Percentiles rank a stretch among this genome's conserved stretches.
Evolutionary conservation across 2,329 filamentous ascomycete species (phyloP).

Genomic region (Ophiostoma tasmaniense): DNA sequence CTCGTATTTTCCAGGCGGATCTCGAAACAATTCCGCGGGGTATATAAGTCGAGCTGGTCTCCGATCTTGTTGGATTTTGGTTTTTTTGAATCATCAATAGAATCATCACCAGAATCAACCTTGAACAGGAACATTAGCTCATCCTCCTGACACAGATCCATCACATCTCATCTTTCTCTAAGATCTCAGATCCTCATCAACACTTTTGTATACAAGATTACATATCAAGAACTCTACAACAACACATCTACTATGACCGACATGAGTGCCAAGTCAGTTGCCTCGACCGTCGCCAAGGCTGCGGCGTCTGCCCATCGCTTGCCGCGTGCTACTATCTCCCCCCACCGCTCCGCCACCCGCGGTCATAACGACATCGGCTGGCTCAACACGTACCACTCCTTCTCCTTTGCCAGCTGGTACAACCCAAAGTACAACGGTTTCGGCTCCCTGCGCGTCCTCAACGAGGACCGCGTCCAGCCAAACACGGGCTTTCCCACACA

Average conservation of each 20-base stretch:
- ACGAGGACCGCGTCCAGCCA: constrained; percentile 74
- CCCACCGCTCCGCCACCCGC: constrained; percentile 61
- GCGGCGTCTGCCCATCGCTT: constrained; percentile 50
- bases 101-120: neutral
- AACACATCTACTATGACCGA: constrained; percentile 12
- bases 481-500: constrained; percentile 76
- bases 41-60: neutral
- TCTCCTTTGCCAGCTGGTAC: constrained; percentile 68
- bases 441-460: constrained; percentile 73
- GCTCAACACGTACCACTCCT: constrained; percentile 81
- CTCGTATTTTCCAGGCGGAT: neutral
- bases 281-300: constrained; percentile 28
- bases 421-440: constrained; percentile 60
- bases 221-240: neutral
- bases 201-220: neutral
- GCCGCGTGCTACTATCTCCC: constrained; percentile 61
- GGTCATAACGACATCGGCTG: constrained; percentile 78
- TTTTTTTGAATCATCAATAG: neutral
- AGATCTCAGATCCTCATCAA: too few relatives aligned
- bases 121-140: too few relatives aligned
- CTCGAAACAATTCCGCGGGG: neutral
- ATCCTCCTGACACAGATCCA: too few relatives aligned
- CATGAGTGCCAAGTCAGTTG: constrained; percentile 14
- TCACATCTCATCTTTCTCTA: neutral
- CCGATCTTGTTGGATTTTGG: neutral